A percentile compares a stretch with the other conserved stretches of the same genome.
phyloP scores from a whole-genome alignment of 306 rosid genomes.

The Vigna nakashimae region DNA sequence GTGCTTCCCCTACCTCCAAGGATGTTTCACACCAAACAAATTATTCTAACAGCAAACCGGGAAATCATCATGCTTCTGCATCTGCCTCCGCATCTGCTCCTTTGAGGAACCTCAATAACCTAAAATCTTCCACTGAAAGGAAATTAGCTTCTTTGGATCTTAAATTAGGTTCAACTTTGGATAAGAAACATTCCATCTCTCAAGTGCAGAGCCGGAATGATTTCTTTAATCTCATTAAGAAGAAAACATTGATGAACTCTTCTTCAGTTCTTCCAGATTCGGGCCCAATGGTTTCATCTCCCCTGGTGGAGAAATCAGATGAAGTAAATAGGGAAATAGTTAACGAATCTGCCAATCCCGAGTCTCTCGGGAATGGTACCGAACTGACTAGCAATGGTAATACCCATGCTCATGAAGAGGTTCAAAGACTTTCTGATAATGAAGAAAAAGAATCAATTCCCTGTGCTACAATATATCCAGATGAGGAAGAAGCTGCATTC shows the following conservation, averaged over 20 bases:
- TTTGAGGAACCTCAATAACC: conserved; percentile 68
- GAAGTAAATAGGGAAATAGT: conserved; percentile 58
- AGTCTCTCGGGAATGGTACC: conserved; percentile 58
- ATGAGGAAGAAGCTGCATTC: conserved; percentile 96
- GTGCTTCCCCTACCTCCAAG: conserved; percentile 65
- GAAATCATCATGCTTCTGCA: conserved; percentile 69
- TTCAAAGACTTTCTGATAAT: conserved; percentile 45
- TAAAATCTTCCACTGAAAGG: conserved; percentile 67
- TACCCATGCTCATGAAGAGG: conserved; percentile 60
- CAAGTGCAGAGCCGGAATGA: conserved; percentile 96
- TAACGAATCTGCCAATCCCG: conserved; percentile 59
- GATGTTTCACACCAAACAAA: conserved; percentile 76
- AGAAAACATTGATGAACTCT: conserved; percentile 63
- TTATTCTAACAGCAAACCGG: conserved; percentile 61
- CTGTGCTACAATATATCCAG: conserved; percentile 34
- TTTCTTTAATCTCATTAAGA: conserved; percentile 87
- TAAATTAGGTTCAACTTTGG: conserved; percentile 72
- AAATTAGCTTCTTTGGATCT: conserved; percentile 70
- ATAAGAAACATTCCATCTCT: conserved; percentile 81
- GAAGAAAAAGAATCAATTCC: conserved; percentile 48
- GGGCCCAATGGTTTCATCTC: conserved; percentile 61
- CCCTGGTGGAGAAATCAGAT: conserved; percentile 64
- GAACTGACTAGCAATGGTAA: conserved; percentile 64
- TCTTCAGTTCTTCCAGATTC: conserved; percentile 65
- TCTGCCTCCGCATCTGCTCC: conserved; percentile 69